These are phyloP conservation scores for Paecilomyces dactylethromorphus DNA, from an alignment of 2,329 filamentous ascomycete genomes.

Conservation along the genomic window DNA sequence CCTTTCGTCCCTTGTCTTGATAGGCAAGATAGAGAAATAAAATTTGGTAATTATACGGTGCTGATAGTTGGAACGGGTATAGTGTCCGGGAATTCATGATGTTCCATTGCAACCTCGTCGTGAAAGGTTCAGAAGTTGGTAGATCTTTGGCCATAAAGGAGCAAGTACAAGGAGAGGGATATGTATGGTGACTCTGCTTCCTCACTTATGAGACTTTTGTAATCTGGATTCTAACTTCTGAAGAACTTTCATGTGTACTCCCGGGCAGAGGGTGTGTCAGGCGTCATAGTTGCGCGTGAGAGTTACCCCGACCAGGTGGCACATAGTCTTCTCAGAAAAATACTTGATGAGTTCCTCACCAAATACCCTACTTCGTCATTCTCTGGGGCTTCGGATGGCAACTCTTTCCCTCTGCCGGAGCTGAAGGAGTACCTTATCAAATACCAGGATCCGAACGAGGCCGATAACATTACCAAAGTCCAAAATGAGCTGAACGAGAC, in stretches of 20 bases:
- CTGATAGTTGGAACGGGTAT: constrained; percentile 3
- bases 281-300: constrained; percentile 70
- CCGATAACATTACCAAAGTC: constrained; percentile 90
- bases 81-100: constrained; percentile 67
- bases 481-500: constrained; percentile 96
- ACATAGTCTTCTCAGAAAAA: constrained; percentile 78
- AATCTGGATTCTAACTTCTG: not conserved
- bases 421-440: constrained; percentile 71
- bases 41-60: constrained; percentile 3
- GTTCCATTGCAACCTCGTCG: constrained; percentile 79
- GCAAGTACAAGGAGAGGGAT: constrained; percentile 24
- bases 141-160: constrained; percentile 75
- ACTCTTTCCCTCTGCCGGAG: constrained; percentile 57
- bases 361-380: constrained; percentile 67
- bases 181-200: not conserved
- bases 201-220: not conserved
- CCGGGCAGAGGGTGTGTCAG: constrained; percentile 63
- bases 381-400: constrained; percentile 45
- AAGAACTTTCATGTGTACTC: constrained; percentile 61
- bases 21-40: not conserved
- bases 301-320: constrained; percentile 73
- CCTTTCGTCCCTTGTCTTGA: constrained; percentile 2
- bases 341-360: constrained; percentile 78
- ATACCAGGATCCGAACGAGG: constrained; percentile 82
- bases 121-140: constrained; percentile 74